Evolutionary conservation across 441 rosid species (phyloP).

Genomic region (Bocquillonia castaneifolia): DNA sequence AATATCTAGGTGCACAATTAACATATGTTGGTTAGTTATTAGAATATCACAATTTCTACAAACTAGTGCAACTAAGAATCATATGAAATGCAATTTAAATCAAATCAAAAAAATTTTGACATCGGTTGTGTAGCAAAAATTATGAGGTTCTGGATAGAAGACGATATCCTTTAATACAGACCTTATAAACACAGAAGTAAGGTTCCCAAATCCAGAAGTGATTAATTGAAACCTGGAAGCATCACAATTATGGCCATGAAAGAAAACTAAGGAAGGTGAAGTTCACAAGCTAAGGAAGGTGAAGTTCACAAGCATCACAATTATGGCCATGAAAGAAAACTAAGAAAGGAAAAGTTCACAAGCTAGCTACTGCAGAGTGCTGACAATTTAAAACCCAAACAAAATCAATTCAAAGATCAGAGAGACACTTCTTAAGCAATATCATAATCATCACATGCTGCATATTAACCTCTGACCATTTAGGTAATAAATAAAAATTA

Average conservation of each 20-base stretch:
- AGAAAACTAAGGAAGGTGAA: no score
- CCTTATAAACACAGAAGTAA: neutral
- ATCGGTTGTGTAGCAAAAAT: neutral
- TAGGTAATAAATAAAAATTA: neutral
- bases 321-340: neutral
- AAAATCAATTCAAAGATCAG: conserved; percentile 1
- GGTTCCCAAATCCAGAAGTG: neutral
- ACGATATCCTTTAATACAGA: neutral
- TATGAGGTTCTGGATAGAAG: neutral
- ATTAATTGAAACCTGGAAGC: no score
- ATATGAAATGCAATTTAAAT: neutral
- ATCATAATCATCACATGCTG: neutral
- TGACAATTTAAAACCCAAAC: neutral
- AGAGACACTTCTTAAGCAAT: neutral
- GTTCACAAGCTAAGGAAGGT: no score
- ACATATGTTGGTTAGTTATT: neutral
- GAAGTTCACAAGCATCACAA: neutral
- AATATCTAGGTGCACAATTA: neutral
- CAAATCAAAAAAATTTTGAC: neutral
- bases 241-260: no score
- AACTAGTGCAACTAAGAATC: neutral
- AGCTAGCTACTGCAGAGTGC: neutral
- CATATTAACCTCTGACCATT: neutral
- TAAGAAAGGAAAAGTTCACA: neutral
- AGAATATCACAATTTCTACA: neutral